A percentile compares a stretch with the other conserved stretches of the same genome.
Conservation (phyloP, 2,329 filamentous ascomycete genomes). For the Colletotrichum caudatum region DNA sequence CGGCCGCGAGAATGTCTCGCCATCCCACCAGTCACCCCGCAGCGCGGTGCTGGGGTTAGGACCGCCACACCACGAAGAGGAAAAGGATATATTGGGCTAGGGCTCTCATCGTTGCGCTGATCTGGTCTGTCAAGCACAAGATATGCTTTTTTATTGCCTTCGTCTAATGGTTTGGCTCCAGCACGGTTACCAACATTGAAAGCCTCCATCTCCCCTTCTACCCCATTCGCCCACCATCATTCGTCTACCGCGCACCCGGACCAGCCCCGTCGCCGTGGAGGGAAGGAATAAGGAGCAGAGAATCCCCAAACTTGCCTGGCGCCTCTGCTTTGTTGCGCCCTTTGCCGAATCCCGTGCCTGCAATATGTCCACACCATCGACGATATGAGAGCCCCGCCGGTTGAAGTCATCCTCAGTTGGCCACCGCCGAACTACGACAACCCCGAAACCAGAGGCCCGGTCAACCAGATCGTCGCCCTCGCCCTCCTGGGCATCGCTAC, state of each 20-base stretch:
- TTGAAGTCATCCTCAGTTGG: conserved; percentile 47
- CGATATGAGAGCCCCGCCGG: conserved; percentile 43
- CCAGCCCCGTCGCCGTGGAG: background rate
- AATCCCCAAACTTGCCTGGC: background rate
- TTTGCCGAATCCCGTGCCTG: conserved; percentile 2
- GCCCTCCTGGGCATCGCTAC: conserved; percentile 48
- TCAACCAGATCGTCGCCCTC: conserved; percentile 46
- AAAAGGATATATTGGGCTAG: conserved; percentile 36
- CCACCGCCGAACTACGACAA: conserved; percentile 50
- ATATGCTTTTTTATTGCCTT: conserved; percentile 32
- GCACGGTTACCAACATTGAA: conserved; percentile 32
- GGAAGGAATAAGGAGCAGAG: conserved; percentile 25
- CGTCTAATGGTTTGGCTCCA: conserved; percentile 31
- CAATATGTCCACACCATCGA: conserved; percentile 32
- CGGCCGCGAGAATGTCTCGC: conserved; percentile 33
- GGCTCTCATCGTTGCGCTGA: conserved; percentile 28
- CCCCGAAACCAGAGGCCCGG: conserved; percentile 49
- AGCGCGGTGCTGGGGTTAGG: conserved; percentile 16
- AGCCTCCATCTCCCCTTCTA: conserved; percentile 24
- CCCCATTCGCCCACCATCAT: conserved; percentile 16
- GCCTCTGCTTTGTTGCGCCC: background rate
- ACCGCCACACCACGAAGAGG: conserved; percentile 9
- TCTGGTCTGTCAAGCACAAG: conserved; percentile 19
- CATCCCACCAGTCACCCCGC: conserved; percentile 21
- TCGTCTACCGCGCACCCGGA: conserved; percentile 11